These are phyloP conservation scores for Candida gorgasii DNA, from an alignment of 805 yeast genomes.

Conservation along the genomic window DNA sequence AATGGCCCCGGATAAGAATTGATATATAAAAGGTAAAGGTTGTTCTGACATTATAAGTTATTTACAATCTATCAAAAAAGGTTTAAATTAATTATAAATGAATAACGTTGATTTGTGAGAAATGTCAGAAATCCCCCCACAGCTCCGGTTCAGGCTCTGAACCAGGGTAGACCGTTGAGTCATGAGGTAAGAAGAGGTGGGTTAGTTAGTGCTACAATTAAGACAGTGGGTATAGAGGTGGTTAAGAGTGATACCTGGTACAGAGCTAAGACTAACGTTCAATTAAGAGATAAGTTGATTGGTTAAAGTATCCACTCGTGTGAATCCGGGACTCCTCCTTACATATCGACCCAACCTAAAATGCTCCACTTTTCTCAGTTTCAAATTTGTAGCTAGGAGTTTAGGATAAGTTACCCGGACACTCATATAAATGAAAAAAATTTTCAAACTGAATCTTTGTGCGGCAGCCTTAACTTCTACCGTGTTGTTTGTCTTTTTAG, in stretches of 20 bases:
- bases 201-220: too few relatives aligned
- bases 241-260: too few relatives aligned
- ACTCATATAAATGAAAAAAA: conserved; percentile 5
- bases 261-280: too few relatives aligned
- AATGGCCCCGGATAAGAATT: conserved; percentile 87
- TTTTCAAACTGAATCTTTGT: conserved; percentile 26
- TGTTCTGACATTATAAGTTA: conserved; percentile 15
- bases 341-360: too few relatives aligned
- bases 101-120: conserved; percentile 7
- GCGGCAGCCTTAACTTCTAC: conserved; percentile 55
- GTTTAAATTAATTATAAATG: not conserved
- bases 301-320: too few relatives aligned
- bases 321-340: too few relatives aligned
- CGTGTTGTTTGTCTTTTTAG: conserved; percentile 53
- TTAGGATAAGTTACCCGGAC: conserved; percentile 4
- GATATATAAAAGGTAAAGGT: conserved; percentile 80
- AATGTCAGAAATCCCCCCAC: conserved; percentile 3
- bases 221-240: too few relatives aligned
- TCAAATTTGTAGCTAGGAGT: too few relatives aligned
- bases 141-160: conserved; percentile 5
- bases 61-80: not conserved
- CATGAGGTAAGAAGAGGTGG: too few relatives aligned
- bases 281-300: too few relatives aligned
- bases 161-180: not conserved
- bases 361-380: too few relatives aligned